Percentiles rank a stretch among this genome's conserved stretches.
Conservation (phyloP, 148 eudicot genomes). For the Vaccinium darrowii region DNA sequence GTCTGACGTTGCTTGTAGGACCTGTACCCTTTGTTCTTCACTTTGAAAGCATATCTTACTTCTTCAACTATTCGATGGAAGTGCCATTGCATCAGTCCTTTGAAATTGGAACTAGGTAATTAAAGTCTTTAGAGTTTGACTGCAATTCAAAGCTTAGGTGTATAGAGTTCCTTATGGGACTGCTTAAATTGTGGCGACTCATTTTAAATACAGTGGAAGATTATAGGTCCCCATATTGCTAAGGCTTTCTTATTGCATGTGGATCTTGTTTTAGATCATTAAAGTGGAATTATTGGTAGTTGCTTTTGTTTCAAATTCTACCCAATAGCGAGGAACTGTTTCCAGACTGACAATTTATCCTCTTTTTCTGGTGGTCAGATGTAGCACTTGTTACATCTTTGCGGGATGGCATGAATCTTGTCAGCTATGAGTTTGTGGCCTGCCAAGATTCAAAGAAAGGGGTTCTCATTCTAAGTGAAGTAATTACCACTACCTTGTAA, state of each 20-base stretch:
- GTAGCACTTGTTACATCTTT: conserved; percentile 86
- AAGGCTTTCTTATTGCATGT: background rate
- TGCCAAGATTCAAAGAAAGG: conserved; percentile 86
- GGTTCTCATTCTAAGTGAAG: conserved; percentile 90
- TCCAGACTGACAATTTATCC: background rate
- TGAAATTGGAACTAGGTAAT: background rate
- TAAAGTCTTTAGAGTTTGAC: background rate
- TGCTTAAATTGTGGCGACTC: background rate
- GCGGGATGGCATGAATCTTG: conserved; percentile 95
- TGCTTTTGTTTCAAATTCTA: background rate
- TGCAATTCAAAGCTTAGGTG: background rate
- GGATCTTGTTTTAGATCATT: background rate
- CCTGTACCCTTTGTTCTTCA: background rate
- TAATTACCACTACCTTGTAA: conserved; percentile 26
- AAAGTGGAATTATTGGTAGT: background rate
- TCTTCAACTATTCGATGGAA: conserved; percentile 8
- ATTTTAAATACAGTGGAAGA: background rate
- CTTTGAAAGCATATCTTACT: background rate
- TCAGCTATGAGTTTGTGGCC: conserved; percentile 90
- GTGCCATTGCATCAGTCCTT: background rate
- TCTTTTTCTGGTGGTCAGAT: conserved; percentile 44
- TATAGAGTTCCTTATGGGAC: background rate
- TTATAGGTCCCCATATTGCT: background rate
- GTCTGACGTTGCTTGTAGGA: background rate
- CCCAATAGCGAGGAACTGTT: background rate